Percentiles rank a stretch among this genome's conserved stretches.
Conservation (phyloP, 2,329 filamentous ascomycete genomes). For the Fusarium decemcellulare region DNA sequence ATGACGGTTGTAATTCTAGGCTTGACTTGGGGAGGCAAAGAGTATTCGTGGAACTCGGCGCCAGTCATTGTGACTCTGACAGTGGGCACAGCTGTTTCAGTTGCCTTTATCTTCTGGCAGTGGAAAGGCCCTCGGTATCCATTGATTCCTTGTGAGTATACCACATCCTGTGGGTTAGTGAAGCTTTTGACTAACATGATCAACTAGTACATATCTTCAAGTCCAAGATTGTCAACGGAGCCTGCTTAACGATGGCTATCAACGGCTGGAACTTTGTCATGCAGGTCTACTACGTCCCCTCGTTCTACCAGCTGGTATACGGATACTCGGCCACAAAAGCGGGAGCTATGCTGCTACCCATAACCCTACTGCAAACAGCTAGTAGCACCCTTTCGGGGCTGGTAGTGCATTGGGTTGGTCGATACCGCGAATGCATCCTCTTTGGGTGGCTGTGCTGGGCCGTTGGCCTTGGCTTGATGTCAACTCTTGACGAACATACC, state of each 20-base stretch:
- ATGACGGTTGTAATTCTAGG: constrained; percentile 64
- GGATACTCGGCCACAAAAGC: constrained; percentile 59
- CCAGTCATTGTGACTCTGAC: constrained; percentile 69
- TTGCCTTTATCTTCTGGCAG: constrained; percentile 68
- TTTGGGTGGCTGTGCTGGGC: constrained; percentile 68
- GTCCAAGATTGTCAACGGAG: constrained; percentile 66
- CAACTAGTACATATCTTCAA: constrained; percentile 66
- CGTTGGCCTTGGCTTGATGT: constrained; percentile 66
- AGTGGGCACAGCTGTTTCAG: constrained; percentile 62
- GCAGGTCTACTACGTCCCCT: constrained; percentile 65
- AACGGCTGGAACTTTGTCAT: constrained; percentile 73
- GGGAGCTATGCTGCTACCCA: constrained; percentile 58
- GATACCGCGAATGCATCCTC: constrained; percentile 68
- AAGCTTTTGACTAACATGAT: background rate
- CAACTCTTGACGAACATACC: constrained; percentile 63
- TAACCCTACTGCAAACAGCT: constrained; percentile 60
- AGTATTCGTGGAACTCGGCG: constrained; percentile 68
- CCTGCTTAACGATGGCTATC: constrained; percentile 69
- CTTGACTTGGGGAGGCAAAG: constrained; percentile 72
- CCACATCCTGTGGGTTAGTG: background rate
- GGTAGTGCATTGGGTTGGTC: constrained; percentile 65
- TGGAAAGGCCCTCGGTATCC: constrained; percentile 64
- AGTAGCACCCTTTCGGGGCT: constrained; percentile 66
- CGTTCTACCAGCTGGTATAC: constrained; percentile 63
- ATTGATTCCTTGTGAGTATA: constrained; percentile 59